These are phyloP conservation scores for Stygiomarasmius scandens DNA, from an alignment of 1,284 basidiomycete genomes.

Conservation along the genomic window DNA sequence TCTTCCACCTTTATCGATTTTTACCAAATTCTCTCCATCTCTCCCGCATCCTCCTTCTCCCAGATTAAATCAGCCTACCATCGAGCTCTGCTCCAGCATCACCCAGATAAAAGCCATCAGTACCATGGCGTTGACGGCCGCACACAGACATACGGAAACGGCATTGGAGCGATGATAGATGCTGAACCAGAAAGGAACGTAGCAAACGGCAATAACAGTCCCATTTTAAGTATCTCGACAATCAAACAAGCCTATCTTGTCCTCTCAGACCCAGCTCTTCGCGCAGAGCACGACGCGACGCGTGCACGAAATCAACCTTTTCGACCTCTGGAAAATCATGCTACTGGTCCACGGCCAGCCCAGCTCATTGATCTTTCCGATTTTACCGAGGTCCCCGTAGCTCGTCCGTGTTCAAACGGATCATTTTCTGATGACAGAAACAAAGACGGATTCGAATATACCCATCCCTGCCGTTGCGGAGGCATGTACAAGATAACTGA, in stretches of 20 bases:
- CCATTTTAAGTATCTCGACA: constrained; percentile 41
- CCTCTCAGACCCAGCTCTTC: constrained; percentile 48
- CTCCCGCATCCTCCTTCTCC: constrained; percentile 39
- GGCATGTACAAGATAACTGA: constrained; percentile 60
- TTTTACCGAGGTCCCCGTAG: constrained; percentile 45
- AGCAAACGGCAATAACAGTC: constrained; percentile 2
- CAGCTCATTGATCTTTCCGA: constrained; percentile 78
- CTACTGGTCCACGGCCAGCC: constrained; percentile 60
- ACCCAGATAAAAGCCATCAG: constrained; percentile 63
- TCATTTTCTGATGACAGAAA: too few relatives aligned
- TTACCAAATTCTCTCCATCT: constrained; percentile 49
- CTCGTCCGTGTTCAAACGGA: constrained; percentile 5
- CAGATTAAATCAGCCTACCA: constrained; percentile 76
- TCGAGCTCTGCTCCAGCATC: constrained; percentile 58
- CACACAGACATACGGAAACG: background rate
- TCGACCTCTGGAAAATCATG: constrained; percentile 6
- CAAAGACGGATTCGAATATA: constrained; percentile 38
- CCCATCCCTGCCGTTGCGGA: constrained; percentile 70
- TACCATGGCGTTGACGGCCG: too few relatives aligned
- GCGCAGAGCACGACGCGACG: constrained; percentile 52
- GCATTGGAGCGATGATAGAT: background rate
- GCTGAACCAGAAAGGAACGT: background rate
- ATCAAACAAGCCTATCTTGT: constrained; percentile 65
- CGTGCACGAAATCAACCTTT: constrained; percentile 5
- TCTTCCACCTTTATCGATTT: constrained; percentile 34